A percentile compares a stretch with the other conserved stretches of the same genome.
These are phyloP conservation scores for Flaveria linearis DNA, from an alignment of 129 eudicot genomes.

Conservation along the genomic window DNA sequence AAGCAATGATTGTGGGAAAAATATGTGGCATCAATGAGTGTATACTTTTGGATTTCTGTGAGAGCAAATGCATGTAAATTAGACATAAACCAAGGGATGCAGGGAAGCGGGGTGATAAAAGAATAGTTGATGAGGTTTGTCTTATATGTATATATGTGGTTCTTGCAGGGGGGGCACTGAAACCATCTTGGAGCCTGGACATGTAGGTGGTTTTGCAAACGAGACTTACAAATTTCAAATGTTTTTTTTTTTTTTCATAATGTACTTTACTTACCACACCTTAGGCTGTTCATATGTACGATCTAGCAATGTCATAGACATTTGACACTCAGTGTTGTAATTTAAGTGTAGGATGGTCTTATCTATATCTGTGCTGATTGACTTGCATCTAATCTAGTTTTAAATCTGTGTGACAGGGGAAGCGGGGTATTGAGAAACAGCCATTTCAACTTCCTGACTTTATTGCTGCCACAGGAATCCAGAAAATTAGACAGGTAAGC, in stretches of 20 bases:
- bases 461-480: slow-evolving; percentile 98
- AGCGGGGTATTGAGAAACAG: slow-evolving; percentile 97
- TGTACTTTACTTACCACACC: neutral
- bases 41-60: slow-evolving; percentile 13
- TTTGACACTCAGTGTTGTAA: neutral
- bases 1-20: neutral
- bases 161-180: slow-evolving; percentile 98
- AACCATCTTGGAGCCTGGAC: slow-evolving; percentile 85
- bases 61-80: slow-evolving; percentile 24
- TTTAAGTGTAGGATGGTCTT: neutral
- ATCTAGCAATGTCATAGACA: neutral
- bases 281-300: neutral
- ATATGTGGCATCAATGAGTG: slow-evolving; percentile 15
- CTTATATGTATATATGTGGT: slow-evolving; percentile 97
- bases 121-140: slow-evolving; percentile 81
- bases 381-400: slow-evolving; percentile 50
- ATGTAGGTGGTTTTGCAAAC: slow-evolving; percentile 82
- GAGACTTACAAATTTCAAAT: slow-evolving; percentile 42
- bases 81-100: slow-evolving; percentile 33
- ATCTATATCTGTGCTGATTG: neutral
- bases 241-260: slow-evolving; percentile 31
- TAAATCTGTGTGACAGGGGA: slow-evolving; percentile 73
- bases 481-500: slow-evolving; percentile 95
- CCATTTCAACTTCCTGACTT: slow-evolving; percentile 99
- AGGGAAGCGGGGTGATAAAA: slow-evolving; percentile 57